Evolutionary conservation across 192 early-diverging fungal genomes (phyloP), one percentile per base, ranked within the genome.

Genomic region (Jimgerdemannia flammicorona): DNA sequence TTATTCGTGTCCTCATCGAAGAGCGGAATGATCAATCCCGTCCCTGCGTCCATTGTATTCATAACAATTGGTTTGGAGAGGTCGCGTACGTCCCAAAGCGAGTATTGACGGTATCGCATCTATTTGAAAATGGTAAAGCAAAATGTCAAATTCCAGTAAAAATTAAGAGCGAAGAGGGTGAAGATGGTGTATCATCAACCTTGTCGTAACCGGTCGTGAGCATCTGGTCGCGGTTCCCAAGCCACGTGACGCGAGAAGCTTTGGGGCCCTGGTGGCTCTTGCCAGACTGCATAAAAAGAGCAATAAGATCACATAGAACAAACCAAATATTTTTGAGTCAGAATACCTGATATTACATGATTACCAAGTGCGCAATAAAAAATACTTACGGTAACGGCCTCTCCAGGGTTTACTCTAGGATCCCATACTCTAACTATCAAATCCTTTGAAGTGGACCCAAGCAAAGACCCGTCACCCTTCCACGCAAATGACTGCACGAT

Each of bases 1-100:
- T 92, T 87, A 6, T 86, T 86, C 0, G 95, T 95, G 75, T 97
- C 96, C 54, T 88, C 83, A 75, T 97, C 96, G 70, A 88, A 95
- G 18, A 95, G 78, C 3, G 95, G 93, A 10, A 90, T 78, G 18
- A 93, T 75, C 4, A 91, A 73, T n/a, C 93, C 92, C 8, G 90
- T 88, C 3, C 91, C 91, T 2, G 89, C 86, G 70, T 94, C 94
- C 40, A 96, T 72, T 19, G 79, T 82, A 11, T 83, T 80, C 10
- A 89, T 78, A 11, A 83, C 83, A 39, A 95, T 65, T 2, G 95
- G 90, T 10, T 77, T 84, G 10, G 75, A 70, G 40, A 93, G 77
- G 29, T 89, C 85, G 42, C 92, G 85, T 3, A 85, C 78, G 75
- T 95, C 94, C 94, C 94, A 97, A 18, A 97, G 49, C 18, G 89